Evolutionary conservation across 140 eudicot genomes (phyloP), one percentile per base, ranked within the genome.

Genomic region (Bidens hawaiensis): DNA sequence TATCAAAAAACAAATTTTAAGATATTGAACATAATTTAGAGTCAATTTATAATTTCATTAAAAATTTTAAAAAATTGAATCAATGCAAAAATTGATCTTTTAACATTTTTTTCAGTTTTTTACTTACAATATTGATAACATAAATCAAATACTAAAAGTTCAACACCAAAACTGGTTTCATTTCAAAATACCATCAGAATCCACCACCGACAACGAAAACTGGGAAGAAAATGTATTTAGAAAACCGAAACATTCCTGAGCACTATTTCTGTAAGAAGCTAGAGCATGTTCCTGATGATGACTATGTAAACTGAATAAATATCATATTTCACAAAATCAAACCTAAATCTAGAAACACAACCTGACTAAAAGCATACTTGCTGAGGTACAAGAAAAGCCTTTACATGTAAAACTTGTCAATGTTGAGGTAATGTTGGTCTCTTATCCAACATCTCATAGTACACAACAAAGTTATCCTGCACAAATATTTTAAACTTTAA

Each of bases 391-490:
- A 24, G 55, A 17, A 58, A 64, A 45, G 62, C 80, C n/a, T 80
- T 75, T 88, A 84, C 90, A 88, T 34, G 36, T 40, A 31, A 67
- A 74, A 41, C 31, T 36, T 22, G 76, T 82, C 77, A 80, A 69
- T 85, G 91, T 57, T 78, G 95, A 48, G 87, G 88, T 50, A 86
- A 42, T 10, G 70, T 60, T 42, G 97, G 88, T 80, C 84, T 86
- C 63, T 82, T 87, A 67, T 90, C 96, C 80, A 90, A 45, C 81
- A 47, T 52, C 47, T 90, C 96, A 63, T 90, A 90, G 56, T 86
- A 78, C n/a, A 90, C 48, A 33, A 90, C 90, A 52, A 86, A 90
- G 62, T 84, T 90, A 28, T 90, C 97, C 97, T 90, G 95, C 82
- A 83, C 49, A 7, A 36, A 54, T 3, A 17, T 53, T n/a, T n/a